phyloP scores from a whole-genome alignment of 2,329 filamentous ascomycete genomes.

The Trichoderma semiorbis region DNA sequence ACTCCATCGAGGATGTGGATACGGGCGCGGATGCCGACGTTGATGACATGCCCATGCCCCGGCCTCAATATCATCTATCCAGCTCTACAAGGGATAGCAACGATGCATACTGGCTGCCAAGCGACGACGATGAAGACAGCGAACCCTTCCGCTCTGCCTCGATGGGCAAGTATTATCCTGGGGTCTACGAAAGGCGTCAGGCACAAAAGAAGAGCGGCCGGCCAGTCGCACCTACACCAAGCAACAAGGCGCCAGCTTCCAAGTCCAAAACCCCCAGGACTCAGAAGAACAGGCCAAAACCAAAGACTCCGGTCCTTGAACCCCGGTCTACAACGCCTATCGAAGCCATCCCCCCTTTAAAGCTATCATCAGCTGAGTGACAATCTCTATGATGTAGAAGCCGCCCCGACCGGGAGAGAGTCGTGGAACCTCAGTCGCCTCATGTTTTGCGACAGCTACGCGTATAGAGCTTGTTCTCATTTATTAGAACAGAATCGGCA shows the following conservation, averaged over 20 bases:
- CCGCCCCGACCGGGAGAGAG: neutral
- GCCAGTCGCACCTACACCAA: neutral
- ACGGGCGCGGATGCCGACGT: neutral
- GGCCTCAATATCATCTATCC: neutral
- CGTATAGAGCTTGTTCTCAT: neutral
- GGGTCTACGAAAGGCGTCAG: conserved; percentile 51
- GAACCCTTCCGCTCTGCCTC: conserved; percentile 37
- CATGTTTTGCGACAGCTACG: neutral
- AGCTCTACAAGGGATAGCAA: neutral
- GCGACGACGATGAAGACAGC: neutral
- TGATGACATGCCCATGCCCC: neutral
- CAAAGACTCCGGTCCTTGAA: neutral
- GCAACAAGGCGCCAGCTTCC: conserved; percentile 13
- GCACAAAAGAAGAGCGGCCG: conserved; percentile 20
- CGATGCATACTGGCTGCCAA: neutral
- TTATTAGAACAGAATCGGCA: neutral
- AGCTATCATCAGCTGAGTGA: neutral
- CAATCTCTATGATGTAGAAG: neutral
- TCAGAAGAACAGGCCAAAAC: neutral
- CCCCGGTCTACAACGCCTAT: neutral
- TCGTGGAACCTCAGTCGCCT: neutral
- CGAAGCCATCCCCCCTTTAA: neutral
- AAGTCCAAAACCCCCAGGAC: neutral
- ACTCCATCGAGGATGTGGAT: neutral
- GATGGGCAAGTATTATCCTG: conserved; percentile 61